Evolutionary conservation across 2,329 filamentous ascomycete genomes (phyloP).

Genomic region (Fusarium circinatum): DNA sequence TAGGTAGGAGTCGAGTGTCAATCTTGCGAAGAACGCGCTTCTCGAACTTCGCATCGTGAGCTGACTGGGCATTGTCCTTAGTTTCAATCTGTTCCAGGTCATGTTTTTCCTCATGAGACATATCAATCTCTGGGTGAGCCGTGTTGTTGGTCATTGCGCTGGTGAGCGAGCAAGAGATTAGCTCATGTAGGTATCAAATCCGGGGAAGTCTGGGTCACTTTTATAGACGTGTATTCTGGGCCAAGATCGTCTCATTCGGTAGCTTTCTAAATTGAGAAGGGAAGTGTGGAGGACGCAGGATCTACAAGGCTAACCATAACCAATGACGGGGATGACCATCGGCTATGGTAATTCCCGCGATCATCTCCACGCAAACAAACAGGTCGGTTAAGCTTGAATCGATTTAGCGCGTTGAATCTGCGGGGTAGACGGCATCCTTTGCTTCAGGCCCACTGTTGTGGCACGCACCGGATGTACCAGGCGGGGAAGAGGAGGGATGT

Average conservation of each 20-base stretch:
- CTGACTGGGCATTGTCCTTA: not conserved
- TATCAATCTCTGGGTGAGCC: not conserved
- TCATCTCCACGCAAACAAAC: not conserved
- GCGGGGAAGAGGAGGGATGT: not conserved
- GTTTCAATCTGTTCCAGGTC: not conserved
- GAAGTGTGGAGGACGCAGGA: not conserved
- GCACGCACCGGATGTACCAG: not conserved
- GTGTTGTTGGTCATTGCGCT: not conserved
- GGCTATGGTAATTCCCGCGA: not conserved
- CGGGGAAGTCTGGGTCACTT: not conserved
- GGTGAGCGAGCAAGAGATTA: not conserved
- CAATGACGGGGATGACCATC: not conserved
- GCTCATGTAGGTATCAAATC: not conserved
- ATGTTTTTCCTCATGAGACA: constrained; percentile 7
- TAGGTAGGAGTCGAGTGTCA: constrained; percentile 17
- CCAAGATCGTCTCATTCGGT: not conserved
- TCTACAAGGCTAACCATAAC: not conserved
- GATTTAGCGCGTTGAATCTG: not conserved
- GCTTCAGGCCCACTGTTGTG: too few relatives aligned
- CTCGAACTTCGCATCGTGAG: constrained; percentile 18
- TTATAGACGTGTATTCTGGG: not conserved
- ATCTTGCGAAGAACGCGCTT: constrained; percentile 24
- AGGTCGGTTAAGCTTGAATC: not conserved
- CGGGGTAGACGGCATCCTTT: not conserved
- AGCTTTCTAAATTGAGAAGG: not conserved